phyloP scores from a whole-genome alignment of 306 rosid species.

The Lathyrus sativus region DNA sequence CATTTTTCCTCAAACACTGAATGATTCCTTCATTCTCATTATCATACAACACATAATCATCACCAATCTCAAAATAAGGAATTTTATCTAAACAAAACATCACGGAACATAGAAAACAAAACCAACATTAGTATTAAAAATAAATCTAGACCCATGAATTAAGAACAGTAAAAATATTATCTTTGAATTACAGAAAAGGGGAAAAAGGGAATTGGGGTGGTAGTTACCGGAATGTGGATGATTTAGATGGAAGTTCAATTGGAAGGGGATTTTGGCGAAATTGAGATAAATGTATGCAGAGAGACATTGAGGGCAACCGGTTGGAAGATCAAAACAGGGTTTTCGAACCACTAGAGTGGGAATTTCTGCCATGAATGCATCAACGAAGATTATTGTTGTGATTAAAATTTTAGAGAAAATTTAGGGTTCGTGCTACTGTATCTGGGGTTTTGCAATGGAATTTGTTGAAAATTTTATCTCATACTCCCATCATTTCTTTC shows the following conservation, averaged over 20 bases:
- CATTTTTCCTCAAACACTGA: slow-evolving; percentile 63
- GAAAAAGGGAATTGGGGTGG: neutral
- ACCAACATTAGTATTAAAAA: slow-evolving; percentile 1
- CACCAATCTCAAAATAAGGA: slow-evolving; percentile 81
- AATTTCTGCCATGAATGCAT: slow-evolving; percentile 45
- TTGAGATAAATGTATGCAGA: slow-evolving; percentile 72
- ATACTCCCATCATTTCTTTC: too few species aligned
- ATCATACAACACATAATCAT: slow-evolving; percentile 72
- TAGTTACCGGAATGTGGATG: slow-evolving; percentile 77
- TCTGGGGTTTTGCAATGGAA: neutral
- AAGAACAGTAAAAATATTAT: slow-evolving; percentile 3
- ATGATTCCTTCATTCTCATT: slow-evolving; percentile 84
- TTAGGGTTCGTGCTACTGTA: slow-evolving; percentile 23
- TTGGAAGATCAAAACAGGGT: slow-evolving; percentile 83
- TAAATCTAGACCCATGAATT: slow-evolving; percentile 1
- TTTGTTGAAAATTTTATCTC: too few species aligned
- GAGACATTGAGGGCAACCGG: slow-evolving; percentile 78
- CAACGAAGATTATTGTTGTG: neutral
- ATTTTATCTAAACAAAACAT: slow-evolving; percentile 65
- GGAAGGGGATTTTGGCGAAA: slow-evolving; percentile 69
- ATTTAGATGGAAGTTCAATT: slow-evolving; percentile 64
- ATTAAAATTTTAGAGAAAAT: too few species aligned
- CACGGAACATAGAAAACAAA: neutral
- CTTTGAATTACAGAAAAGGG: neutral
- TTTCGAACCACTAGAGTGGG: slow-evolving; percentile 75